Base-by-base conservation (phyloP, 2,329 filamentous ascomycete species). In the Chaetothyriales sp. region DNA sequence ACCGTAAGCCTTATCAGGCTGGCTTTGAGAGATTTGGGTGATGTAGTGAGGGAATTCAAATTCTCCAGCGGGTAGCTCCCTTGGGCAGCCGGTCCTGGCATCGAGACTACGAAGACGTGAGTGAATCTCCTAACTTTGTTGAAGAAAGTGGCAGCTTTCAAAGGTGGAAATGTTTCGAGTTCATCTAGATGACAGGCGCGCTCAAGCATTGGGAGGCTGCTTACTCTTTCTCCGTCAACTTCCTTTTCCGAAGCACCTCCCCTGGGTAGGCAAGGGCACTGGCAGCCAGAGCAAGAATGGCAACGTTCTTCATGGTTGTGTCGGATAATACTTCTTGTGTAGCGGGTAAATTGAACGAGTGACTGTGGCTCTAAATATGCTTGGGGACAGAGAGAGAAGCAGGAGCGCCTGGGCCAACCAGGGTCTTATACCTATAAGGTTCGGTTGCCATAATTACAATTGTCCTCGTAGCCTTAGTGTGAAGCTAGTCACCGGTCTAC, bases 31-130 rank as follows among this genome's bases (percentile, higher is more conserved):
- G 56, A 85, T 66, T 4, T 79, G 76, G 29, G 84, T 65, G 61
- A 85, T 82, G 51, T 83, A 69, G 60, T 82, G 77, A 8, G 81
- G 81, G 65, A 71, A 80, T 62, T 78, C 70, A 59, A 71, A 80
- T 44, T 69, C 61, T 6, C 71, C 70, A 7, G 66, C 62, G 0
- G 51, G 53, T 48, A 78, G 65, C 44, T 71, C 62, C 33, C 71
- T 67, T 43, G 73, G 71, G 61, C 76, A 77, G 59, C 62, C 58
- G 48, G 18, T 47, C 18, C 25, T 13, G 28, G 15, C 9, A 48
- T 45, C 25, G 25, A 40, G 33, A 13, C 33, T 40, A 15, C 4
- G 33, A 40, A 40, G 33, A 15, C 29, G 43, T 43, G 47, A 45
- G 45, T 46, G 22, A 19, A 9, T 33, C 7, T 9, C 19, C 44